A percentile compares a stretch with the other conserved stretches of the same genome.
These are phyloP conservation scores for Marasmius oreades DNA, from an alignment of 1,284 basidiomycete species.

Conservation along the genomic window DNA sequence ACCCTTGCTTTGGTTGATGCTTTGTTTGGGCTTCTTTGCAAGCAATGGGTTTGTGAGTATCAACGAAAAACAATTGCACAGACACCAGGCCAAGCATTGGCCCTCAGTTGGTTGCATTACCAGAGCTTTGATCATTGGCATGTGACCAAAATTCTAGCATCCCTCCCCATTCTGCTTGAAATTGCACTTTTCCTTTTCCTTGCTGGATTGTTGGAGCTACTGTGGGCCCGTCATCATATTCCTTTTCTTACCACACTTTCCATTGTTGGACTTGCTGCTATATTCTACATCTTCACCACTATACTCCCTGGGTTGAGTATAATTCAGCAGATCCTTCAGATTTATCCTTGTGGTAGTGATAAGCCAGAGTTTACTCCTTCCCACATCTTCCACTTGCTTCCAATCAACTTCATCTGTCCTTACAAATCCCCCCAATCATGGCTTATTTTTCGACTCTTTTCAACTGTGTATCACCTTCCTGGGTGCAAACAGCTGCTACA, in stretches of 20 bases:
- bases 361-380: neutral
- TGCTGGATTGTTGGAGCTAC: slow-evolving; percentile 3
- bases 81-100: neutral
- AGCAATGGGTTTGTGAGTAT: slow-evolving; percentile 13
- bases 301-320: neutral
- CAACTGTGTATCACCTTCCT: neutral
- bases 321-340: no score
- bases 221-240: slow-evolving; percentile 2
- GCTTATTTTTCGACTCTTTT: neutral
- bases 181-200: no score
- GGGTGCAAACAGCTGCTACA: neutral
- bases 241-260: neutral
- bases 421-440: no score
- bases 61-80: neutral
- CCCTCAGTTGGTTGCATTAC: neutral
- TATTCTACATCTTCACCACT: slow-evolving; percentile 1
- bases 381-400: neutral
- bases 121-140: neutral
- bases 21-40: slow-evolving; percentile 9
- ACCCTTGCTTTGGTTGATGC: no score
- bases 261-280: neutral
- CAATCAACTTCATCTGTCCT: neutral
- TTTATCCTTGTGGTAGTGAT: neutral
- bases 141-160: neutral
- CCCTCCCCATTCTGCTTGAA: slow-evolving; percentile 2